A percentile compares a stretch with the other conserved stretches of the same genome.
Conservation (phyloP, 768 basidiomycete genomes). For the Termitomyces sp. region DNA sequence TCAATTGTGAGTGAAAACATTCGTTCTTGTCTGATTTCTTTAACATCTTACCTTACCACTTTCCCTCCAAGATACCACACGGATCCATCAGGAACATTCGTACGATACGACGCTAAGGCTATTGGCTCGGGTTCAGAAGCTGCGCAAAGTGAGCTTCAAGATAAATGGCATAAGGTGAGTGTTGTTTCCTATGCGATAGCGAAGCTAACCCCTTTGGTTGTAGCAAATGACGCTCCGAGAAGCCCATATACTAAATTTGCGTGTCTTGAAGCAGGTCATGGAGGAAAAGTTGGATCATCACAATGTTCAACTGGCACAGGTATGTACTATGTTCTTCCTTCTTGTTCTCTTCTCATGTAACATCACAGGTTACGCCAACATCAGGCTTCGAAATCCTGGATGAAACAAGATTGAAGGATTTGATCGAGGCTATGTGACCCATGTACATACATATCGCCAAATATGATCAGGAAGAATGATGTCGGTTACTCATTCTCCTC, state of each 20-base stretch:
- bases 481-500: not conserved
- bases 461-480: conserved; percentile 3
- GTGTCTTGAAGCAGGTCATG: conserved; percentile 98
- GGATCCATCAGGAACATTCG: conserved; percentile 97
- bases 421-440: conserved; percentile 78
- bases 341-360: not conserved
- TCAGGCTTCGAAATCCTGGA: conserved; percentile 89
- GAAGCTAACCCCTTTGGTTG: not conserved
- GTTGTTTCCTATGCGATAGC: not conserved
- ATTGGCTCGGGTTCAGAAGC: conserved; percentile 98
- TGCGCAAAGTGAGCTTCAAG: conserved; percentile 94
- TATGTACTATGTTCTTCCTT: conserved; percentile 27
- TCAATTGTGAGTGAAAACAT: conserved; percentile 64
- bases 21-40: too few species aligned
- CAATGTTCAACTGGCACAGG: conserved; percentile 96
- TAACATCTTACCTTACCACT: not conserved
- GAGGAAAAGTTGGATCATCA: conserved; percentile 99
- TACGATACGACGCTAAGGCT: conserved; percentile 95
- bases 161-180: conserved; percentile 89
- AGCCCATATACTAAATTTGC: conserved; percentile 81
- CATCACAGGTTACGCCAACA: conserved; percentile 62
- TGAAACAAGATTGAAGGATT: conserved; percentile 72
- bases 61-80: conserved; percentile 77
- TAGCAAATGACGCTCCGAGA: conserved; percentile 90
- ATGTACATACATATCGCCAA: conserved; percentile 1